These are phyloP conservation scores for Castanospermum australe DNA, from an alignment of 306 rosid species.

Conservation along the genomic window DNA sequence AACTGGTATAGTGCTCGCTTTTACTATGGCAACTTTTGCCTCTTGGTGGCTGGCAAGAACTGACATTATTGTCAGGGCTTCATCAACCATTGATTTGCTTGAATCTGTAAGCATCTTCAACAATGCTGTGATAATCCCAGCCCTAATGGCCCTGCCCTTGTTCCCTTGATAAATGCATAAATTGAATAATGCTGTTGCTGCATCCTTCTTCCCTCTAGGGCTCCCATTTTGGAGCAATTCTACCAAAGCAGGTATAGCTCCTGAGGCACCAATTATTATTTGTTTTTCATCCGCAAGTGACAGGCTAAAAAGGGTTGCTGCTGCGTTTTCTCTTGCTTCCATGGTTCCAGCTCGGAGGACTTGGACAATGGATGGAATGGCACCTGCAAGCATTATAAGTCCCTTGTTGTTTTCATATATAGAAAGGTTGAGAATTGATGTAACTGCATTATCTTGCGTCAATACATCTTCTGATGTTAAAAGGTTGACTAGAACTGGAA, in stretches of 20 bases:
- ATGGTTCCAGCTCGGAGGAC: conserved; percentile 88
- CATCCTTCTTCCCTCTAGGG: conserved; percentile 91
- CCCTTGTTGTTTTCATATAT: conserved; percentile 91
- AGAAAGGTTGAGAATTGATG: conserved; percentile 91
- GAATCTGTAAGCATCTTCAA: conserved; percentile 85
- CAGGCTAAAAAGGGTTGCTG: conserved; percentile 92
- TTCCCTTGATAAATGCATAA: conserved; percentile 95
- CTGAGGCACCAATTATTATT: conserved; percentile 92
- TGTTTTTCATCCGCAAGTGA: conserved; percentile 96
- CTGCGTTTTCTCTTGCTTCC: conserved; percentile 95
- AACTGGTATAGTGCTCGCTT: conserved; percentile 88
- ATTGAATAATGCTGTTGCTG: conserved; percentile 90
- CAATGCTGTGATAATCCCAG: conserved; percentile 75
- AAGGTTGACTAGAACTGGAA: conserved; percentile 79
- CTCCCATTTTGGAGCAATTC: conserved; percentile 86
- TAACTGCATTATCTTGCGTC: conserved; percentile 91
- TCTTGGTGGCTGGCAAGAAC: conserved; percentile 95
- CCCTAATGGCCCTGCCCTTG: conserved; percentile 87
- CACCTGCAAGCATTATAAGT: conserved; percentile 95
- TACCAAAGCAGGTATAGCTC: conserved; percentile 86
- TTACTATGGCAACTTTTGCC: conserved; percentile 74
- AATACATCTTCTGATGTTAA: conserved; percentile 70
- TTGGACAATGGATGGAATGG: conserved; percentile 91
- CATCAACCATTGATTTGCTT: conserved; percentile 78
- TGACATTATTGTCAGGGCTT: conserved; percentile 90